phyloP scores from a whole-genome alignment of 257 asterid genomes.

The Penstemon barbatus region DNA sequence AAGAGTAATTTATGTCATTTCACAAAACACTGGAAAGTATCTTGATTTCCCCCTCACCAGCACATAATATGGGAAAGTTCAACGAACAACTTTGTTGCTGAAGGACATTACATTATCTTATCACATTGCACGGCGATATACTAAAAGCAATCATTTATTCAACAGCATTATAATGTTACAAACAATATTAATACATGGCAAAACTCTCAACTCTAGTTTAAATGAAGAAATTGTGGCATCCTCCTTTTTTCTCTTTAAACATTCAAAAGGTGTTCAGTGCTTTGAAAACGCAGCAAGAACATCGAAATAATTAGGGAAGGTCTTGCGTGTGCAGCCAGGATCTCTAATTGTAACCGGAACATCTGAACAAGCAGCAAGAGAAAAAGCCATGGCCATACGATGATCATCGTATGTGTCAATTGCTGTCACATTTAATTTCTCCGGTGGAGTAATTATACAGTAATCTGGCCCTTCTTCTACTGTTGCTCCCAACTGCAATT shows the following conservation, averaged over 20 bases:
- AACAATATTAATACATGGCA: conserved; percentile 9
- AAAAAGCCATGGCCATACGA: conserved; percentile 98
- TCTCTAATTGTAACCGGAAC: conserved; percentile 89
- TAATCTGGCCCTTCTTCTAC: conserved; percentile 95
- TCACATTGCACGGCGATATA: no score
- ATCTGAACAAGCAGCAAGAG: conserved; percentile 94
- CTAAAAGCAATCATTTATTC: no score
- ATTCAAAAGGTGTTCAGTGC: conserved; percentile 39
- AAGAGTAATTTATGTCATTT: no score
- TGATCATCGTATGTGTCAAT: conserved; percentile 96
- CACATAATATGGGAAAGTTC: no score
- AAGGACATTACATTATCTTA: no score
- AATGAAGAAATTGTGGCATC: background rate
- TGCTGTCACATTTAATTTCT: conserved; percentile 71
- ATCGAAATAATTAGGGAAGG: conserved; percentile 86
- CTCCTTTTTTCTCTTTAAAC: background rate
- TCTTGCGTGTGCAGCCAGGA: conserved; percentile 96
- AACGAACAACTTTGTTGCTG: no score
- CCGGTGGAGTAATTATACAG: conserved; percentile 92
- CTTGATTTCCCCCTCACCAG: no score
- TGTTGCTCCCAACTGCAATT: conserved; percentile 82
- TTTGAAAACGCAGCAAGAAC: conserved; percentile 67
- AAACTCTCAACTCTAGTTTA: background rate
- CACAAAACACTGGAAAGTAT: no score
- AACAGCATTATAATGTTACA: conserved; percentile 29